Percentiles rank a stretch among this genome's conserved stretches.
These are phyloP conservation scores for Coffea humblotiana DNA, from an alignment of 305 asterid genomes.

Conservation along the genomic window DNA sequence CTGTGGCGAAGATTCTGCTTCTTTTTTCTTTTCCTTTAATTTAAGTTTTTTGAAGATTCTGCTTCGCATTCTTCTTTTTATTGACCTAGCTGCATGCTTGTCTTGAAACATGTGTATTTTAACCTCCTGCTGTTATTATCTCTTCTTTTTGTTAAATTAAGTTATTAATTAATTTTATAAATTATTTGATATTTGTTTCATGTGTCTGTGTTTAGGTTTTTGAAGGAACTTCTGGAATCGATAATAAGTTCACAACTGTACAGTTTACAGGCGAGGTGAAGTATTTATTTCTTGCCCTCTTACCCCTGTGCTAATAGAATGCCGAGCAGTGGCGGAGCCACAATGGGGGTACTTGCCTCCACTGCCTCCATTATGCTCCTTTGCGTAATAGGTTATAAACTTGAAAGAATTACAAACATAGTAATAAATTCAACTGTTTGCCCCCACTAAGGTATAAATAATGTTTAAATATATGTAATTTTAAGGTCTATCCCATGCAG, in stretches of 20 bases:
- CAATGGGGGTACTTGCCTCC: too few relatives aligned
- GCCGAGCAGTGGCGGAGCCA: too few relatives aligned
- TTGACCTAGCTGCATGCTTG: not conserved
- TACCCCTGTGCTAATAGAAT: constrained; percentile 13
- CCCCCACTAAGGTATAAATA: too few relatives aligned
- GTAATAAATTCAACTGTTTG: too few relatives aligned
- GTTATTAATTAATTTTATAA: not conserved
- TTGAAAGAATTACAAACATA: too few relatives aligned
- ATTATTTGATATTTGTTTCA: constrained; percentile 6
- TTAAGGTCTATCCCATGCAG: too few relatives aligned
- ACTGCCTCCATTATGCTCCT: too few relatives aligned
- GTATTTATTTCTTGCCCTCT: constrained; percentile 11
- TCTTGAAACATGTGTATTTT: not conserved
- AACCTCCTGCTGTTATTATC: not conserved
- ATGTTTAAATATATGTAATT: too few relatives aligned
- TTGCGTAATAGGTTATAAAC: too few relatives aligned
- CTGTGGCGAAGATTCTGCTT: not conserved
- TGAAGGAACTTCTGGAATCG: constrained; percentile 99
- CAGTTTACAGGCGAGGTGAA: constrained; percentile 98
- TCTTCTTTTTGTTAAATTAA: not conserved
- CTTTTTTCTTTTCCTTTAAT: too few relatives aligned
- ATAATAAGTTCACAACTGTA: constrained; percentile 92
- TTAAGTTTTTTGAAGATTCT: too few relatives aligned
- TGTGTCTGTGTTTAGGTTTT: constrained; percentile 57
- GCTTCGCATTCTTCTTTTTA: not conserved